Evolutionary conservation across 2,329 filamentous ascomycete species (phyloP).

Genomic region (Didymella sp.): DNA sequence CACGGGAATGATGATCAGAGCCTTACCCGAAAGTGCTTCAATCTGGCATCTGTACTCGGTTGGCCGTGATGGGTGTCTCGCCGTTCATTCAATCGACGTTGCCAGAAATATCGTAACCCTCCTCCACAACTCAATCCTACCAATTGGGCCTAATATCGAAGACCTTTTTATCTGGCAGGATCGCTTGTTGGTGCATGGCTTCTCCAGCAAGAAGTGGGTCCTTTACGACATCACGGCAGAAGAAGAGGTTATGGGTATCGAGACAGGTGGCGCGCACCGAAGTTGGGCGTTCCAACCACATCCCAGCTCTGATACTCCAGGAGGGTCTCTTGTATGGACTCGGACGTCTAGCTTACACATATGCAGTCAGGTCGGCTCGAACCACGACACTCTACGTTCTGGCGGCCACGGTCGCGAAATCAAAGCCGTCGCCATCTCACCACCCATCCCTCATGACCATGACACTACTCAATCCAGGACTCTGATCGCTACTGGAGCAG

Average conservation of each 20-base stretch:
- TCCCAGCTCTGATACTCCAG: background rate
- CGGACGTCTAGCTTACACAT: slow-evolving; percentile 66
- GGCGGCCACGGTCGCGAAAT: slow-evolving; percentile 91
- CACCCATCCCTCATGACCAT: slow-evolving; percentile 21
- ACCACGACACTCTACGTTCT: slow-evolving; percentile 61
- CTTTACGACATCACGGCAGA: slow-evolving; percentile 79
- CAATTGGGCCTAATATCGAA: slow-evolving; percentile 79
- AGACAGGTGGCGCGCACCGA: slow-evolving; percentile 86
- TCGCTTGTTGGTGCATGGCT: slow-evolving; percentile 76
- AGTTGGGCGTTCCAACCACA: slow-evolving; percentile 67
- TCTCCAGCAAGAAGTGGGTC: slow-evolving; percentile 79
- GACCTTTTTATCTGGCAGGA: slow-evolving; percentile 67
- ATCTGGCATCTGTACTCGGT: slow-evolving; percentile 69
- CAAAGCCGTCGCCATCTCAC: slow-evolving; percentile 64
- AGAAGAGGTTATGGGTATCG: slow-evolving; percentile 72
- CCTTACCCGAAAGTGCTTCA: slow-evolving; percentile 45
- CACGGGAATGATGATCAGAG: slow-evolving; percentile 63
- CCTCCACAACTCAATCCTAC: slow-evolving; percentile 71
- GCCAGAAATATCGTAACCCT: slow-evolving; percentile 47
- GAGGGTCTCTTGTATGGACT: slow-evolving; percentile 74
- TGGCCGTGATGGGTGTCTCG: slow-evolving; percentile 77
- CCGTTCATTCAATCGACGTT: slow-evolving; percentile 62
- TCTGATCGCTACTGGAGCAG: slow-evolving; percentile 71
- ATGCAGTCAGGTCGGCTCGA: slow-evolving; percentile 47
- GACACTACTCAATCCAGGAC: background rate